Conservation (phyloP, 2,329 filamentous ascomycete species). For the Botryotinia narcissicola region DNA sequence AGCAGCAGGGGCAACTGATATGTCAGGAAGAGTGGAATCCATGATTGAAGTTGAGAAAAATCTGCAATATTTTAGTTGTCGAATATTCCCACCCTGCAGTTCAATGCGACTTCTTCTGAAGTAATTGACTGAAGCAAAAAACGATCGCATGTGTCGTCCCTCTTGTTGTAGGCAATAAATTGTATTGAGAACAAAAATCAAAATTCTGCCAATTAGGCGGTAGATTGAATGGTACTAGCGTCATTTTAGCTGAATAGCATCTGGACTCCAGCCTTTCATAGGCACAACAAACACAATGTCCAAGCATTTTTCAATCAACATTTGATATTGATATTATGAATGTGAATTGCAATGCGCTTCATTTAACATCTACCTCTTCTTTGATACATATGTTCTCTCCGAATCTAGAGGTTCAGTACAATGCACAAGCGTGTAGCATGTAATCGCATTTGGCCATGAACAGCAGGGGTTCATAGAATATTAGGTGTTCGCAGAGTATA, state of each 20-base stretch:
- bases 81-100: not conserved
- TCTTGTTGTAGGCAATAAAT: not conserved
- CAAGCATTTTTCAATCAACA: not conserved
- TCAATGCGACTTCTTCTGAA: conserved; percentile 2
- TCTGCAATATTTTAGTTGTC: not conserved
- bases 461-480: not conserved
- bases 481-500: not conserved
- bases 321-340: not conserved
- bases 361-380: not conserved
- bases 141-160: not conserved
- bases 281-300: not conserved
- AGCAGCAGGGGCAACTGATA: conserved; percentile 34
- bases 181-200: conserved; percentile 11
- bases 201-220: conserved; percentile 13
- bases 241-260: not conserved
- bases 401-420: not conserved
- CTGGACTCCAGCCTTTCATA: not conserved
- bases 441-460: not conserved
- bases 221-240: not conserved
- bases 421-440: not conserved
- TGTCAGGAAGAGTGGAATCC: conserved; percentile 27
- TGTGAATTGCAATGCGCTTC: not conserved
- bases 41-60: conserved; percentile 1
- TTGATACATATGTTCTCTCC: not conserved
- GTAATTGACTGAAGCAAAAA: conserved; percentile 7